phyloP scores from a whole-genome alignment of 169 alveolate species.

The Cryptosporidium sp. region DNA sequence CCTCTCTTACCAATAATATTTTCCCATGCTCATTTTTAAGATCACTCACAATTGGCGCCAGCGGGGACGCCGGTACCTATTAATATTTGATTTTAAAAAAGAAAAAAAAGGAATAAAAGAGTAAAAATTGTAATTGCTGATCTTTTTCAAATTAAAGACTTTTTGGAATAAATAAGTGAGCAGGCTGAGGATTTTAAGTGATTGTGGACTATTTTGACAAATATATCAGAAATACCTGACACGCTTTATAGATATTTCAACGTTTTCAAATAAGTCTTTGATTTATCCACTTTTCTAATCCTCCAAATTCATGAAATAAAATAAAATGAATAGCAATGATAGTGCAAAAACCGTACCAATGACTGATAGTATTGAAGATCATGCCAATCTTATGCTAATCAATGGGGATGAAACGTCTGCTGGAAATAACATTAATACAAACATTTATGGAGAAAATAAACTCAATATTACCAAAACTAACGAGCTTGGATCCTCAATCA shows the following conservation, averaged over 20 bases:
- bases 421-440: slow-evolving; percentile 1
- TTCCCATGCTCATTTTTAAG: neutral
- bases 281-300: neutral
- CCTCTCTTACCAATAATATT: neutral
- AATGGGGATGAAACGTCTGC: neutral
- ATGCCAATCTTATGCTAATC: neutral
- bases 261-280: no score
- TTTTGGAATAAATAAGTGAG: no score
- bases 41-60: slow-evolving; percentile 2
- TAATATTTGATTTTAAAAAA: no score
- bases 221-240: neutral
- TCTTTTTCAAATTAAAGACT: no score
- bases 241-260: neutral
- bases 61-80: slow-evolving; percentile 1
- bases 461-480: slow-evolving; percentile 2
- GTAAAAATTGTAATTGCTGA: no score
- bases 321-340: neutral
- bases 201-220: no score
- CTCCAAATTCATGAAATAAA: neutral
- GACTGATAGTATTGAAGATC: neutral
- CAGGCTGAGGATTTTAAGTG: neutral
- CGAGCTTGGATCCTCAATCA: slow-evolving; percentile 47
- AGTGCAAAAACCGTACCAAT: neutral
- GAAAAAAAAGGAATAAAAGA: neutral
- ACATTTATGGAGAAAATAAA: neutral